phyloP scores from a whole-genome alignment of 495 filamentous ascomycete genomes.

The Eremomyces bilateralis region DNA sequence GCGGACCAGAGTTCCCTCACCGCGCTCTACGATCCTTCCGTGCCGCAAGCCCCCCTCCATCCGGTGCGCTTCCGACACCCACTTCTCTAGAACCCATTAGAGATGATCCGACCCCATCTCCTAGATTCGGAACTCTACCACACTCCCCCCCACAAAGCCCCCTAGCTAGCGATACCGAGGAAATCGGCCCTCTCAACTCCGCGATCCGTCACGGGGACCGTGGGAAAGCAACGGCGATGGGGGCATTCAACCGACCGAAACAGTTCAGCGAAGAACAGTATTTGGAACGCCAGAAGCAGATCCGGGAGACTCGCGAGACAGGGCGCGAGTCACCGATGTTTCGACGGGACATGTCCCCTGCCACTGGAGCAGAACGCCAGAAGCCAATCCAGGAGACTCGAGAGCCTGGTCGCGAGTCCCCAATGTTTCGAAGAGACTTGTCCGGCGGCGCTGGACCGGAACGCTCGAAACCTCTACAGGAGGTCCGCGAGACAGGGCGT shows the following conservation, averaged over 20 bases:
- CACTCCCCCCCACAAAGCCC: slow-evolving; percentile 48
- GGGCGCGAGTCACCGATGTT: too few relatives aligned
- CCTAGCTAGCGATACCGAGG: slow-evolving; percentile 45
- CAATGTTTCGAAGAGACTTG: too few relatives aligned
- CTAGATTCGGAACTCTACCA: slow-evolving; percentile 24
- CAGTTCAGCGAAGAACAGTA: slow-evolving; percentile 73
- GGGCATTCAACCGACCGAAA: slow-evolving; percentile 59
- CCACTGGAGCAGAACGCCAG: too few relatives aligned
- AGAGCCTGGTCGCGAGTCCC: too few relatives aligned
- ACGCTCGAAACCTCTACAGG: too few relatives aligned
- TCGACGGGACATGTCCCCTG: too few relatives aligned
- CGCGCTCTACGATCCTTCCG: too few relatives aligned
- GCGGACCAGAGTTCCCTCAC: too few relatives aligned
- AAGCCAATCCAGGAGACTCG: too few relatives aligned
- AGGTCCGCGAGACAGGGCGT: too few relatives aligned
- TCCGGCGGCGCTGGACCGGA: too few relatives aligned
- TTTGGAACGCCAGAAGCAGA: slow-evolving; percentile 53
- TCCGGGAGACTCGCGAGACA: slow-evolving; percentile 43
- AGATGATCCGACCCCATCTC: slow-evolving; percentile 16
- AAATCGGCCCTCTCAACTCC: slow-evolving; percentile 29
- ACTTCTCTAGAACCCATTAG: slow-evolving; percentile 14
- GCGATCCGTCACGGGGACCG: slow-evolving; percentile 54
- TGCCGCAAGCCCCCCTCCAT: slow-evolving; percentile 30
- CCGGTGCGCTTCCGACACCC: slow-evolving; percentile 13
- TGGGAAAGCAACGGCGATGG: slow-evolving; percentile 70